Conservation (phyloP, 23 red algal genomes). For the Gracilaria gracilis region DNA sequence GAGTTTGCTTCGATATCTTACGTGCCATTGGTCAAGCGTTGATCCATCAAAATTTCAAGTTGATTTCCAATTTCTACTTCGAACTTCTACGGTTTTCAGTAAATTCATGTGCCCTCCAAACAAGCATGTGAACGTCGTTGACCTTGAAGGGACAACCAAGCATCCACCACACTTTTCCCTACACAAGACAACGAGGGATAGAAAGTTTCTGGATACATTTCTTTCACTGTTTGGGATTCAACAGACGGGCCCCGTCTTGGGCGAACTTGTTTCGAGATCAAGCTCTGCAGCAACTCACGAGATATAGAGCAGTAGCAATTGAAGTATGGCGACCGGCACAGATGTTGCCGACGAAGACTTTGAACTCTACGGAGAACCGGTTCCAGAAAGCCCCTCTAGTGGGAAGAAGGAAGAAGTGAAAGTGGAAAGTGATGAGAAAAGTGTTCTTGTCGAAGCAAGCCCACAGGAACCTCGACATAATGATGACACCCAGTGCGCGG, state of each 20-base stretch:
- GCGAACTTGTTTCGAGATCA: neutral
- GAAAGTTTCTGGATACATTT: neutral
- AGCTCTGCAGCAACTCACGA: neutral
- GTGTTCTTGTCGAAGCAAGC: neutral
- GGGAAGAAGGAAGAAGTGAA: neutral
- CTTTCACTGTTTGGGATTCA: neutral
- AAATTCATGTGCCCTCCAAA: neutral
- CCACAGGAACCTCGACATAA: neutral
- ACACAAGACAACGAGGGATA: neutral
- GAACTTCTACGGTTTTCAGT: constrained; percentile 1
- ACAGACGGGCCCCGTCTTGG: neutral
- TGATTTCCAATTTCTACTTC: neutral
- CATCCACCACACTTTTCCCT: no score
- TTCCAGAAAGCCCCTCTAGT: neutral
- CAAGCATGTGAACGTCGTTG: neutral
- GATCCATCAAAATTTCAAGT: neutral
- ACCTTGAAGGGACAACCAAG: no score
- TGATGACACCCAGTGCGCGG: neutral
- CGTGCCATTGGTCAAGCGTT: no score
- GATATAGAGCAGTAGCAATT: neutral
- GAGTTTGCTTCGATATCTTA: no score
- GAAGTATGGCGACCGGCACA: constrained; percentile 8
- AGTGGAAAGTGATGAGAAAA: neutral
- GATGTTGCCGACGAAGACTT: constrained; percentile 33
- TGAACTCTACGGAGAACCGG: constrained; percentile 39